These are phyloP conservation scores for Saraca asoca DNA, from an alignment of 331 rosid genomes.

Conservation along the genomic window DNA sequence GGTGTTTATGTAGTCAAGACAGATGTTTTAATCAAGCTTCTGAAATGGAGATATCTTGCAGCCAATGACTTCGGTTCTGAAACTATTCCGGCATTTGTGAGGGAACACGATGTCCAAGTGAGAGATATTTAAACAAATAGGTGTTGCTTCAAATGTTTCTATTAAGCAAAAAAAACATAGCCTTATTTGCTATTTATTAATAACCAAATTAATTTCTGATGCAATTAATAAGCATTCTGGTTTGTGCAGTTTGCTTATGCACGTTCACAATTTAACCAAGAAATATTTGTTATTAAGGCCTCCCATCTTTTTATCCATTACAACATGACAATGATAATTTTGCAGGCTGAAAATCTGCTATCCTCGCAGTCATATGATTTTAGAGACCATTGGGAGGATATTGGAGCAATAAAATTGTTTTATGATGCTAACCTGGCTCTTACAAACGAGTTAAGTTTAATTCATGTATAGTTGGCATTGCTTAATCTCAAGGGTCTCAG, in stretches of 20 bases:
- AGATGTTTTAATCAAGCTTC: constrained; percentile 75
- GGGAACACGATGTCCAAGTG: constrained; percentile 81
- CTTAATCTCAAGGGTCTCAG: too few relatives aligned
- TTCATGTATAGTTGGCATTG: too few relatives aligned
- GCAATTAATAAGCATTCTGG: too few relatives aligned
- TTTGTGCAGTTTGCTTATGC: neutral
- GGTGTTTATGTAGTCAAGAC: constrained; percentile 90
- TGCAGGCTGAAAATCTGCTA: neutral
- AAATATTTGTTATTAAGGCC: neutral
- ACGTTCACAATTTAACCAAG: neutral
- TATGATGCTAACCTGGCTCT: constrained; percentile 92
- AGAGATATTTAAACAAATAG: constrained; percentile 35
- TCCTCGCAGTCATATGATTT: constrained; percentile 65
- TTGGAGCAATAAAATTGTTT: constrained; percentile 85
- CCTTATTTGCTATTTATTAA: too few relatives aligned
- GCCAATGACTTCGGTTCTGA: constrained; percentile 96
- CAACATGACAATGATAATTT: too few relatives aligned
- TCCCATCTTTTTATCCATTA: too few relatives aligned
- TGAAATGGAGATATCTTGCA: constrained; percentile 76
- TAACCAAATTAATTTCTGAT: too few relatives aligned
- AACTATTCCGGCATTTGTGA: constrained; percentile 90
- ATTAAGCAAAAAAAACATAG: too few relatives aligned
- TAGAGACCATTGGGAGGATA: constrained; percentile 98
- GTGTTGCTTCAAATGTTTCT: too few relatives aligned
- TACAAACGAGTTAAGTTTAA: constrained; percentile 75